These are phyloP conservation scores for Aspergillus nanangensis DNA, from an alignment of 495 filamentous ascomycete genomes.

Conservation along the genomic window DNA sequence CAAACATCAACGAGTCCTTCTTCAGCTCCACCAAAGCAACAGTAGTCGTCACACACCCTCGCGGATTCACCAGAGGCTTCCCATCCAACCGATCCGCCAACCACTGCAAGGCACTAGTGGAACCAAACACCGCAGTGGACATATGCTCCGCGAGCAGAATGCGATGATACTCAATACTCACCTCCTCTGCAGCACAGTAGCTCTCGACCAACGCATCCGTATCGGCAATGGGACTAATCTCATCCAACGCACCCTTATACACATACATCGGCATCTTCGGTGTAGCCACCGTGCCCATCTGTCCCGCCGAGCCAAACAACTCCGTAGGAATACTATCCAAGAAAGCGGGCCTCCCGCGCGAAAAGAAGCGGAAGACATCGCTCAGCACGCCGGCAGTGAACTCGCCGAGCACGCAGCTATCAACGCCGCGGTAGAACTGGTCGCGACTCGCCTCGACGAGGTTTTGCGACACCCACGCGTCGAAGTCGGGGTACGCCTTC, in stretches of 20 bases:
- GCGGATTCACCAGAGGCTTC: not conserved
- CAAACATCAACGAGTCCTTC: not conserved
- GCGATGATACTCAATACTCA: conserved; percentile 36
- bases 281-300: not conserved
- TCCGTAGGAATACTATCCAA: not conserved
- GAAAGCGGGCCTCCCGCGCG: not conserved
- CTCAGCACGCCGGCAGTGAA: not conserved
- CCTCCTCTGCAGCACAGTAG: conserved; percentile 26
- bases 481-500: conserved; percentile 12
- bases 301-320: not conserved
- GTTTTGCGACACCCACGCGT: conserved; percentile 3
- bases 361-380: not conserved
- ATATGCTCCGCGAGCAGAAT: conserved; percentile 31
- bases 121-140: not conserved
- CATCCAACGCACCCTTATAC: conserved; percentile 43
- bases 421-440: not conserved
- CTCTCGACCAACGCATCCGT: conserved; percentile 34
- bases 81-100: not conserved
- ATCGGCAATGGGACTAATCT: conserved; percentile 29
- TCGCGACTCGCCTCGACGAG: not conserved
- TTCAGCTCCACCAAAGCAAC: not conserved
- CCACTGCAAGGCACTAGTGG: conserved; percentile 2
- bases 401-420: not conserved
- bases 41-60: not conserved
- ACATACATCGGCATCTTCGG: conserved; percentile 41